phyloP scores from a whole-genome alignment of 179 eudicot genomes.

The Heliamphora pulchella region DNA sequence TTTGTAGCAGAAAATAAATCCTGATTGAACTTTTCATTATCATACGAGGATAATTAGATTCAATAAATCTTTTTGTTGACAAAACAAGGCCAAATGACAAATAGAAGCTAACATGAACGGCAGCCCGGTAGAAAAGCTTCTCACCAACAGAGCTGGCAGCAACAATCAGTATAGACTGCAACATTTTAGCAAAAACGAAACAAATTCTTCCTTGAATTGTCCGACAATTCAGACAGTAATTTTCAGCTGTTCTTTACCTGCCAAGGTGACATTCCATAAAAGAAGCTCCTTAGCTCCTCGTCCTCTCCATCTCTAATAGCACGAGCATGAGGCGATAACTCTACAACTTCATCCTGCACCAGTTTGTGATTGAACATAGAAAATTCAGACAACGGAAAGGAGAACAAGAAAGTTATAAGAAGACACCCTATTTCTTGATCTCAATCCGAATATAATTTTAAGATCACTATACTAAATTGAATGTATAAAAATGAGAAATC shows the following conservation, averaged over 20 bases:
- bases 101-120: conserved; percentile 65
- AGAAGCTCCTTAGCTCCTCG: conserved; percentile 89
- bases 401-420: neutral
- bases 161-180: conserved; percentile 83
- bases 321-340: conserved; percentile 96
- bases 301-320: conserved; percentile 98
- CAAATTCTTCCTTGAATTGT: neutral
- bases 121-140: conserved; percentile 96
- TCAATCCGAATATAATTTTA: neutral
- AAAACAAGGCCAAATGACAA: neutral
- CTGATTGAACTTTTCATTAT: no score
- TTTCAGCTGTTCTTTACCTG: conserved; percentile 45
- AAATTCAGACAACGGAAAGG: neutral
- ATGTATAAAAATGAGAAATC: no score
- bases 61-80: no score
- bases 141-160: conserved; percentile 99
- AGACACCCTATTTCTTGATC: neutral
- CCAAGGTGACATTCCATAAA: conserved; percentile 98
- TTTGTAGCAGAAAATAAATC: neutral
- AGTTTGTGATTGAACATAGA: neutral
- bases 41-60: no score
- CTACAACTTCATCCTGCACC: conserved; percentile 95
- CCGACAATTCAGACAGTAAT: neutral
- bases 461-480: no score
- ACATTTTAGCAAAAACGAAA: neutral